Conservation (phyloP, 2,329 filamentous ascomycete species). For the Phaeosphaeriaceae sp. region DNA sequence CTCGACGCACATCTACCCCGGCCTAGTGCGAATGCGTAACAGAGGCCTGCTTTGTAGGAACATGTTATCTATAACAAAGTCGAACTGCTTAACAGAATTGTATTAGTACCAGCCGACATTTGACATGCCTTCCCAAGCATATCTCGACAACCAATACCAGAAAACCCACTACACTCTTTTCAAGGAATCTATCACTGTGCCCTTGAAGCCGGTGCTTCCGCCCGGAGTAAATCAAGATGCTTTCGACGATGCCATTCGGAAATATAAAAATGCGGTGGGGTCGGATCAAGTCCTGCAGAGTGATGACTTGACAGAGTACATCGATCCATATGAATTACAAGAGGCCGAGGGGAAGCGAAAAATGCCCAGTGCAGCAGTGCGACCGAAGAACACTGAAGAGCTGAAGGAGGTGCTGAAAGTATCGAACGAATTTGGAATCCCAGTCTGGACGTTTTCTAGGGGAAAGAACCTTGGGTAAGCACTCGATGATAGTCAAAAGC, state of each 20-base stretch:
- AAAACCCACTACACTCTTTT: constrained; percentile 52
- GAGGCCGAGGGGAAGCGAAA: constrained; percentile 49
- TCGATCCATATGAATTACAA: constrained; percentile 56
- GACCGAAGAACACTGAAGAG: constrained; percentile 37
- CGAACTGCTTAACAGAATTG: background rate
- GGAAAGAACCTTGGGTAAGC: constrained; percentile 47
- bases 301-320: constrained; percentile 52
- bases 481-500: background rate
- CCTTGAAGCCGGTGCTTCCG: constrained; percentile 49
- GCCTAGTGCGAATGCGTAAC: background rate
- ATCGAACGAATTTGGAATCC: constrained; percentile 34
- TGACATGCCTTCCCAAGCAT: constrained; percentile 30
- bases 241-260: constrained; percentile 48
- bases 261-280: constrained; percentile 46
- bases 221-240: constrained; percentile 48
- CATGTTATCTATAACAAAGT: background rate
- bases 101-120: too few relatives aligned
- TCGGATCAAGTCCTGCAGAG: constrained; percentile 49
- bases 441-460: constrained; percentile 41
- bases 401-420: constrained; percentile 29
- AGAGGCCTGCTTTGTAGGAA: background rate
- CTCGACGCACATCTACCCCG: background rate
- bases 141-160: constrained; percentile 52
- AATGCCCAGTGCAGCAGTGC: constrained; percentile 54
- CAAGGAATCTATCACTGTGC: constrained; percentile 48